Conservation (phyloP, 2,329 filamentous ascomycete genomes). For the Aspergillus aculeatinus region DNA sequence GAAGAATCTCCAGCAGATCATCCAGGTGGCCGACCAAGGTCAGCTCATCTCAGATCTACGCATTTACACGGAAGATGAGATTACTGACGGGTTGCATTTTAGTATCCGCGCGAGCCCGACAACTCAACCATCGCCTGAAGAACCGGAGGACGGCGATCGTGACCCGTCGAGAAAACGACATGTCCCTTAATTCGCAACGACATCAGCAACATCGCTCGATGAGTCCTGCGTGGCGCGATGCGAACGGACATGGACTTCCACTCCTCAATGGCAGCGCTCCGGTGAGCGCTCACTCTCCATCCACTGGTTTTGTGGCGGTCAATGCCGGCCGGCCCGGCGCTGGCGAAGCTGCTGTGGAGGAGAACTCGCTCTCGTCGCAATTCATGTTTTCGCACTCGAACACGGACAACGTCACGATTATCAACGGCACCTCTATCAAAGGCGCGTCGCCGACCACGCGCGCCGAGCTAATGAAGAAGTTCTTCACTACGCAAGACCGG, state of each 20-base stretch:
- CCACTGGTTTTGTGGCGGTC: slow-evolving; percentile 59
- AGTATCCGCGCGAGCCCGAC: slow-evolving; percentile 69
- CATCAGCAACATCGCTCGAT: slow-evolving; percentile 31
- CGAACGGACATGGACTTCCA: slow-evolving; percentile 27
- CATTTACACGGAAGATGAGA: neutral
- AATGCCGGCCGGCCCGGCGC: slow-evolving; percentile 50
- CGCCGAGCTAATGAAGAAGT: slow-evolving; percentile 62
- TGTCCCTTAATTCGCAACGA: slow-evolving; percentile 31
- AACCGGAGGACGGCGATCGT: slow-evolving; percentile 72
- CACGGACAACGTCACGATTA: slow-evolving; percentile 49
- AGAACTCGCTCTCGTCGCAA: slow-evolving; percentile 34
- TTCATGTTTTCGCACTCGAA: slow-evolving; percentile 44
- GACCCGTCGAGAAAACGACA: slow-evolving; percentile 56
- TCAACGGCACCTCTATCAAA: slow-evolving; percentile 50
- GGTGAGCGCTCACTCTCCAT: slow-evolving; percentile 45
- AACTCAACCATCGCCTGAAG: slow-evolving; percentile 77
- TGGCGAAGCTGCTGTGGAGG: slow-evolving; percentile 33
- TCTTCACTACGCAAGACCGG: slow-evolving; percentile 61
- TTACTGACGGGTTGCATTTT: slow-evolving; percentile 14
- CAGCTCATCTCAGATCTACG: slow-evolving; percentile 19
- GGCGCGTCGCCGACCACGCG: slow-evolving; percentile 58
- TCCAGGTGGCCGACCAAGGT: slow-evolving; percentile 77
- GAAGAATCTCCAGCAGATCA: slow-evolving; percentile 71
- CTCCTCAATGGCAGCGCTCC: slow-evolving; percentile 30
- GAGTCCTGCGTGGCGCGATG: slow-evolving; percentile 40